Conservation (phyloP, 1,139 yeast genomes). For the Candida smagusa region DNA sequence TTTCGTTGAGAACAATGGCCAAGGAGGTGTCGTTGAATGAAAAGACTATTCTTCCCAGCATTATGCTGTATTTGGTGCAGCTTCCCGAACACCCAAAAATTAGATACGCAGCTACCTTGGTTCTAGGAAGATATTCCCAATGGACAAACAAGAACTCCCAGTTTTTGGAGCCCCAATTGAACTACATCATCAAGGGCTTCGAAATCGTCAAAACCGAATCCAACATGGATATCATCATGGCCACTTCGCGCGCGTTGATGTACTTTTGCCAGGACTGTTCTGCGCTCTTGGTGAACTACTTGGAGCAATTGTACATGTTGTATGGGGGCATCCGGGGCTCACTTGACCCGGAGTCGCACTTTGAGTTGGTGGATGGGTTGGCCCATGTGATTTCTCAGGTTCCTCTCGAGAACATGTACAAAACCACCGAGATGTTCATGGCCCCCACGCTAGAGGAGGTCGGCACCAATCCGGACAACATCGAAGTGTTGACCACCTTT, state of each 20-base stretch:
- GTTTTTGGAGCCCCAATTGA: conserved; percentile 75
- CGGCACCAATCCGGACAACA: conserved; percentile 46
- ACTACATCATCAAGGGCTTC: conserved; percentile 81
- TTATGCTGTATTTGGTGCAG: conserved; percentile 66
- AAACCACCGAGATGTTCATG: conserved; percentile 53
- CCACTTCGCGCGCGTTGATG: conserved; percentile 93
- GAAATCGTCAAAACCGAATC: conserved; percentile 27
- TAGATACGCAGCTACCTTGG: conserved; percentile 88
- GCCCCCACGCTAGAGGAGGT: conserved; percentile 61
- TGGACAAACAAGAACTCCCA: conserved; percentile 91
- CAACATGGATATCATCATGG: conserved; percentile 59
- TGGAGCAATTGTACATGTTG: conserved; percentile 75
- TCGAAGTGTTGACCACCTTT: conserved; percentile 73
- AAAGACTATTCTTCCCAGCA: conserved; percentile 66
- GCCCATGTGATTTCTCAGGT: conserved; percentile 75
- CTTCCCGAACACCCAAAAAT: conserved; percentile 86
- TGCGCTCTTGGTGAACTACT: conserved; percentile 56
- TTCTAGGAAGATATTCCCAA: conserved; percentile 89
- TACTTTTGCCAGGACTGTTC: conserved; percentile 94
- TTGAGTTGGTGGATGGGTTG: conserved; percentile 85
- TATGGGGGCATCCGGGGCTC: conserved; percentile 59
- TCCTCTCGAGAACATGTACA: conserved; percentile 31
- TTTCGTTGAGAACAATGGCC: conserved; percentile 92
- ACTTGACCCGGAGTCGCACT: conserved; percentile 67
- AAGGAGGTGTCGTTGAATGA: conserved; percentile 76